phyloP scores from a whole-genome alignment of 2,329 filamentous ascomycete genomes.

The Colletotrichum lupini region DNA sequence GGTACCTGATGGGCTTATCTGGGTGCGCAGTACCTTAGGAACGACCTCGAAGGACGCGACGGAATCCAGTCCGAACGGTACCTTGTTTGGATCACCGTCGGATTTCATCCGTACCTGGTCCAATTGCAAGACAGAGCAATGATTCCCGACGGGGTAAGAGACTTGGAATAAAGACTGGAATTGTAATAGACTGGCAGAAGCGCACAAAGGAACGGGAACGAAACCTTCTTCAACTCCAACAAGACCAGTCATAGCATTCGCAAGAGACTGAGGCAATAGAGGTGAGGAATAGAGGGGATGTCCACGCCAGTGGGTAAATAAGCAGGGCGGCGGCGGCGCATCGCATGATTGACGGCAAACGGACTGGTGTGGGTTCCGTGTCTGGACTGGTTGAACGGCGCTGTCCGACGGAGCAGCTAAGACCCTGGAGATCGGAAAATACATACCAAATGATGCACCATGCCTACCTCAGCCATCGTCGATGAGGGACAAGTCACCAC shows the following conservation, averaged over 20 bases:
- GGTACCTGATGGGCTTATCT: background rate
- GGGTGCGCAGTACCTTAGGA: background rate
- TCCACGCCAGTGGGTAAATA: background rate
- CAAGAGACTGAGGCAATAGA: background rate
- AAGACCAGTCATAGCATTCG: background rate
- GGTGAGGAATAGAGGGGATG: constrained; percentile 2
- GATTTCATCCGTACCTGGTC: too few relatives aligned
- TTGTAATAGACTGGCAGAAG: background rate
- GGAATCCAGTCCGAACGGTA: background rate
- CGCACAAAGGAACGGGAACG: background rate
- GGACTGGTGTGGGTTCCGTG: constrained; percentile 25
- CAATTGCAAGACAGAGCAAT: too few relatives aligned
- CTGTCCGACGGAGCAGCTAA: constrained; percentile 2
- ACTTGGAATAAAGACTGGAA: background rate
- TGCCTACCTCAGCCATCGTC: constrained; percentile 23
- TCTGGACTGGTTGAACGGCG: constrained; percentile 20
- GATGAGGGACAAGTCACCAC: constrained; percentile 24
- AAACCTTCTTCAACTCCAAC: background rate
- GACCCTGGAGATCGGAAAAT: constrained; percentile 33
- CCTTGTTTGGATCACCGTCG: background rate
- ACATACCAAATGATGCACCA: constrained; percentile 29
- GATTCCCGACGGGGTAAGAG: too few relatives aligned
- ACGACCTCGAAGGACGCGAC: background rate
- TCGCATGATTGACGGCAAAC: constrained; percentile 32
- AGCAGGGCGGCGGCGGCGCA: constrained; percentile 3